Conservation (phyloP, 1,284 basidiomycete species). For the Ceratobasidium sp. region DNA sequence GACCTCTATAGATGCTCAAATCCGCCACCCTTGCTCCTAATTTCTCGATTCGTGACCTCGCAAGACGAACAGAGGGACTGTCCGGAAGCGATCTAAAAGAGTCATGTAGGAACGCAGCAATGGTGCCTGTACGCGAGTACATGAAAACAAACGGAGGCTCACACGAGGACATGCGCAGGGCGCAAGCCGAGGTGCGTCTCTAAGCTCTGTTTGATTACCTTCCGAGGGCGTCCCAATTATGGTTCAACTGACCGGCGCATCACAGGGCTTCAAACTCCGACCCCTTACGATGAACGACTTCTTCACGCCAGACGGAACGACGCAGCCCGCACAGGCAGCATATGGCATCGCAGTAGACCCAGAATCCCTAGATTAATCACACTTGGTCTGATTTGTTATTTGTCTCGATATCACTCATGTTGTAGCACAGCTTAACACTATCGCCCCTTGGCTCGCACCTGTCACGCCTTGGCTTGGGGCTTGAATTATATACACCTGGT, state of each 20-base stretch:
- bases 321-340: slow-evolving; percentile 31
- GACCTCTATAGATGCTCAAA: slow-evolving; percentile 77
- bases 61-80: slow-evolving; percentile 79
- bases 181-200: slow-evolving; percentile 57
- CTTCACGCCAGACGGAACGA: slow-evolving; percentile 67
- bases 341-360: slow-evolving; percentile 35
- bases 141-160: slow-evolving; percentile 72
- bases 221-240: neutral
- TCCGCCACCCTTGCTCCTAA: slow-evolving; percentile 77
- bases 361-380: slow-evolving; percentile 26
- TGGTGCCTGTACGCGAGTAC: slow-evolving; percentile 91
- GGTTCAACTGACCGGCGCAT: neutral
- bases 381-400: slow-evolving; percentile 20
- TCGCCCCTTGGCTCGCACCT: slow-evolving; percentile 6
- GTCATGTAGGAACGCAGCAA: slow-evolving; percentile 93
- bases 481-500: slow-evolving; percentile 38
- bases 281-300: slow-evolving; percentile 80
- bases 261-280: slow-evolving; percentile 80
- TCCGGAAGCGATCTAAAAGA: slow-evolving; percentile 96
- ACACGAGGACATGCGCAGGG: slow-evolving; percentile 58
- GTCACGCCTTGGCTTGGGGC: too few relatives aligned
- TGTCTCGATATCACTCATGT: slow-evolving; percentile 1
- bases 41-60: slow-evolving; percentile 78
- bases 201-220: neutral
- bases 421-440: slow-evolving; percentile 38